These are phyloP conservation scores for Phialophora chinensis DNA, from an alignment of 2,329 filamentous ascomycete genomes.

Conservation along the genomic window DNA sequence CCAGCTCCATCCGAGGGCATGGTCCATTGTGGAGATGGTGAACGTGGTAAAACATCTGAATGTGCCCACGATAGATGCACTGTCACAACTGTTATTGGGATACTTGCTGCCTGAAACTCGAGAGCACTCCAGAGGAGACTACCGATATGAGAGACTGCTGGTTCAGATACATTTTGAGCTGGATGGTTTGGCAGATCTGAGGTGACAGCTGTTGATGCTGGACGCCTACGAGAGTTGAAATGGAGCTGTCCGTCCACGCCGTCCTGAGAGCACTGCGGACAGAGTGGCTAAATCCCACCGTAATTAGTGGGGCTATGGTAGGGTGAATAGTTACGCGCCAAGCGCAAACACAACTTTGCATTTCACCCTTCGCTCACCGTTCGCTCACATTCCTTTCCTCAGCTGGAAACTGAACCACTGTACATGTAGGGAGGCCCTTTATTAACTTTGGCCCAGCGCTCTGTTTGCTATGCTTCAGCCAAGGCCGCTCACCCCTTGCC, in stretches of 20 bases:
- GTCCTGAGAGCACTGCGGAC: background rate
- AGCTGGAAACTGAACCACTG: background rate
- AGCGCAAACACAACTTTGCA: background rate
- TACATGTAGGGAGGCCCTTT: background rate
- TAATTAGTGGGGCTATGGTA: background rate
- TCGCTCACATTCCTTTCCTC: background rate
- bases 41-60: conserved; percentile 25
- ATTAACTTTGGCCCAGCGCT: background rate
- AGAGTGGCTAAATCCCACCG: background rate
- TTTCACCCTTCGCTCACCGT: background rate
- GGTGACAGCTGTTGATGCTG: conserved; percentile 8
- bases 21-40: conserved; percentile 28
- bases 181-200: conserved; percentile 17
- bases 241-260: background rate
- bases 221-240: too few relatives aligned
- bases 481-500: background rate
- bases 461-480: background rate
- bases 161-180: conserved; percentile 23
- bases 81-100: conserved; percentile 21
- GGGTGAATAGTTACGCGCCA: background rate
- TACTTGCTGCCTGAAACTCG: conserved; percentile 21
- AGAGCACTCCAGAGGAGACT: background rate
- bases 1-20: conserved; percentile 22
- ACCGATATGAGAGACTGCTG: conserved; percentile 17
- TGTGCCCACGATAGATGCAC: conserved; percentile 20